A percentile compares a stretch with the other conserved stretches of the same genome.
Evolutionary conservation across 106 monocot species (phyloP).

Genomic region (Phalaenopsis aphrodite): DNA sequence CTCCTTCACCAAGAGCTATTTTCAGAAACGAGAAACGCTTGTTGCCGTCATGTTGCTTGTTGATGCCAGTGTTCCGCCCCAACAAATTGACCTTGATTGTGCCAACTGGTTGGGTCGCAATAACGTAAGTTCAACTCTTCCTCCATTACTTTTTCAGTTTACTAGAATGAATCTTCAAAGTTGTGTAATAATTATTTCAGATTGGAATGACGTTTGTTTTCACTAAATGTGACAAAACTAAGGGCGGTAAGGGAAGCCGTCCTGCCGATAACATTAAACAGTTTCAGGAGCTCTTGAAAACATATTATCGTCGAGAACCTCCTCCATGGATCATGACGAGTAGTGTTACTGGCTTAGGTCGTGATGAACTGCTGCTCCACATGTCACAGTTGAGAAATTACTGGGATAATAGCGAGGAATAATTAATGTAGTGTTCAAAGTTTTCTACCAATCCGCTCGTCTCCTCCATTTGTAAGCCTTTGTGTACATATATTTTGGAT

Average conservation of each 20-base stretch:
- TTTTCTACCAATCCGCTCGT: no score
- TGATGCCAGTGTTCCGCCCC: conserved; percentile 81
- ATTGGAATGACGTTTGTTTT: conserved; percentile 89
- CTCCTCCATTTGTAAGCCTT: no score
- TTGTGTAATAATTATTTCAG: conserved; percentile 20
- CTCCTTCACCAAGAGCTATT: conserved; percentile 92
- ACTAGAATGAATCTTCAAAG: background rate
- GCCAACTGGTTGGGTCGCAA: conserved; percentile 97
- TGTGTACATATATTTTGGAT: no score
- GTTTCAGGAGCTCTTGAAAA: conserved; percentile 70
- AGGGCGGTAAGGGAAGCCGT: conserved; percentile 62
- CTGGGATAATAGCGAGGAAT: conserved; percentile 61
- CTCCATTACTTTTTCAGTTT: background rate
- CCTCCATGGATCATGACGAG: conserved; percentile 99
- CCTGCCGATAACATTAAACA: conserved; percentile 66
- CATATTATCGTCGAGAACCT: conserved; percentile 47
- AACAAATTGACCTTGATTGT: conserved; percentile 92
- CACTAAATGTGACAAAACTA: conserved; percentile 96
- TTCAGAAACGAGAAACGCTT: conserved; percentile 72
- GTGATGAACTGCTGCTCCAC: conserved; percentile 87
- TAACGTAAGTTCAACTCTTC: conserved; percentile 37
- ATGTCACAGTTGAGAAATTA: conserved; percentile 98
- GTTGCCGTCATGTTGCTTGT: conserved; percentile 78
- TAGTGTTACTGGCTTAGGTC: conserved; percentile 74
- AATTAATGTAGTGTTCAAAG: no score